Evolutionary conservation across 352 stramenopile genomes (phyloP), one percentile per base, ranked within the genome.

Genomic region (Pythium plurisporium): DNA sequence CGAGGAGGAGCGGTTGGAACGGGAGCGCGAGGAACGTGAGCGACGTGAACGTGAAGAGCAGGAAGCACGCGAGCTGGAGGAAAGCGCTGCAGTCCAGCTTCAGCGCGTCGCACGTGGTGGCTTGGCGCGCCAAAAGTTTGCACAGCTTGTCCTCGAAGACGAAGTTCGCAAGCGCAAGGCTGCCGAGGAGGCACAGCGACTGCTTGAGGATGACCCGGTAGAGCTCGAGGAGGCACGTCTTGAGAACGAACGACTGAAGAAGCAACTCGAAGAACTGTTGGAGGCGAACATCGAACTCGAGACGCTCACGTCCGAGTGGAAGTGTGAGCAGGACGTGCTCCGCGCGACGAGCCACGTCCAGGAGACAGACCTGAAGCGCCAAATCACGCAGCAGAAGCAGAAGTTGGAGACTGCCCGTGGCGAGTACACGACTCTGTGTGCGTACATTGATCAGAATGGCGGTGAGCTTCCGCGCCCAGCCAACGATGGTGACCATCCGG

Each of bases 231-330:
- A 51, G n/a, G 70, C 75, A 10, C 68, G 62, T 14, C 72, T 78
- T 19, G 81, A 91, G 49, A 89, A 89, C 53, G 65, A 58, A 9
- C 62, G 51, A 11, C 59, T 91, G 34, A 82, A 79, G 30, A 43
- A 67, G 38, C 76, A 89, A 55, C 65, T 91, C 12, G 68, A 67
- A 27, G 71, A 87, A 43, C 63, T 91, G 6, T 54, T 85, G n/a
- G 70, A 76, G 52, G 69, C 59, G 12, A 89, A 87, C 61, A 62
- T 76, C 37, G 74, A 87, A 54, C 49, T 89, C 25, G 71, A 89
- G 47, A 62, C 65, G 8, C 66, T 82, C 27, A 76, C 87, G 58
- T 67, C 69, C 10, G 79, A 89, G 58, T 80, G 73, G 57, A 68
- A 68, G 8, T 82, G 69, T 37, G 72, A 87, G 29, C 66, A 74